A percentile compares a stretch with the other conserved stretches of the same genome.
phyloP scores from a whole-genome alignment of 2,329 filamentous ascomycete genomes.

The Pseudonectria foliicola region DNA sequence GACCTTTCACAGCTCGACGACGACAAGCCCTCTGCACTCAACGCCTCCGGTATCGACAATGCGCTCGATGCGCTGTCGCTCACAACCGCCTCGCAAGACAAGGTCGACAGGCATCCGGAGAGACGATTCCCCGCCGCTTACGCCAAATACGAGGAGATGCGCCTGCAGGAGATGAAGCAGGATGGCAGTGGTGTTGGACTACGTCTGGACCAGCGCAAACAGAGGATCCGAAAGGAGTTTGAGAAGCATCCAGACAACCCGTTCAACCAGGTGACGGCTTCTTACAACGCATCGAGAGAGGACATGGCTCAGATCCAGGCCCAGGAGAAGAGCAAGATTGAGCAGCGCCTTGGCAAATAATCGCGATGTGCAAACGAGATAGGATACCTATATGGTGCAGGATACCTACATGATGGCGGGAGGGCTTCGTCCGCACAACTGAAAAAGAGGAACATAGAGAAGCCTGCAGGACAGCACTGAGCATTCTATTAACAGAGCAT shows the following conservation, averaged over 20 bases:
- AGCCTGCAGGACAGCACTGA: constrained; percentile 10
- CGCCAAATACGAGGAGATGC: constrained; percentile 70
- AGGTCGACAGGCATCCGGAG: constrained; percentile 86
- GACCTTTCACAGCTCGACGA: constrained; percentile 70
- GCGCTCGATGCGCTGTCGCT: constrained; percentile 80
- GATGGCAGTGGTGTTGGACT: constrained; percentile 68
- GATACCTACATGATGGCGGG: not conserved
- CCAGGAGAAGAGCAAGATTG: constrained; percentile 65
- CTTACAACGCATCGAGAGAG: constrained; percentile 71
- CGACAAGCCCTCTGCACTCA: constrained; percentile 56
- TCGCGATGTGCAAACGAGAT: not conserved
- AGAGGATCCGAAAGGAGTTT: constrained; percentile 84
- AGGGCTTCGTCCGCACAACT: constrained; percentile 7
- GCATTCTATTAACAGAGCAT: constrained; percentile 1
- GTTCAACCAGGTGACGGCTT: constrained; percentile 75
- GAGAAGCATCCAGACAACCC: constrained; percentile 93
- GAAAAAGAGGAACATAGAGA: constrained; percentile 12
- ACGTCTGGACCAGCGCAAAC: constrained; percentile 75
- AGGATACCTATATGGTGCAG: too few relatives aligned
- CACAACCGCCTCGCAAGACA: constrained; percentile 48
- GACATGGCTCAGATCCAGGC: constrained; percentile 63
- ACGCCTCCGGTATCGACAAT: constrained; percentile 86
- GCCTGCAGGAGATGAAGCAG: constrained; percentile 76
- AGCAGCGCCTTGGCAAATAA: constrained; percentile 53
- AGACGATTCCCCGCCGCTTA: constrained; percentile 81